phyloP scores from a whole-genome alignment of 257 asterid species.

The Ballota nigra region DNA sequence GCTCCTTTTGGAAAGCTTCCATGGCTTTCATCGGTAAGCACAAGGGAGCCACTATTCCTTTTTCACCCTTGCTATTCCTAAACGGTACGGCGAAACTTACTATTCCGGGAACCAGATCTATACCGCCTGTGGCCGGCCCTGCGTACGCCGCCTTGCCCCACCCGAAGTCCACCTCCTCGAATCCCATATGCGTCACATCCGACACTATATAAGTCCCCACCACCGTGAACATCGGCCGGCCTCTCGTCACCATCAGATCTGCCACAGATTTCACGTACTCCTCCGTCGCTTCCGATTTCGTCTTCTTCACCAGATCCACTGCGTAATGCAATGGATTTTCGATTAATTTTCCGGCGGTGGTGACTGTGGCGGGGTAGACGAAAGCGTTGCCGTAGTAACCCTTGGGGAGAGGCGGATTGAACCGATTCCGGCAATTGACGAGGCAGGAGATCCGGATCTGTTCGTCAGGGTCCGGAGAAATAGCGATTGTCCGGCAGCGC shows the following conservation, averaged over 20 bases:
- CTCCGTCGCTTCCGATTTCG: slow-evolving; percentile 37
- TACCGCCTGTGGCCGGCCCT: slow-evolving; percentile 61
- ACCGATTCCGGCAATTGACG: slow-evolving; percentile 28
- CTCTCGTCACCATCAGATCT: slow-evolving; percentile 42
- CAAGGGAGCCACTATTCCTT: slow-evolving; percentile 52
- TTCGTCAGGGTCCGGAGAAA: slow-evolving; percentile 36
- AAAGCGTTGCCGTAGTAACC: slow-evolving; percentile 49
- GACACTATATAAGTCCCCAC: slow-evolving; percentile 41
- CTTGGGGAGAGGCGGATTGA: slow-evolving; percentile 33
- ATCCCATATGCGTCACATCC: slow-evolving; percentile 46
- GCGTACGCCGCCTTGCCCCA: slow-evolving; percentile 60
- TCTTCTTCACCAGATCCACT: slow-evolving; percentile 35
- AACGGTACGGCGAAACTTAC: slow-evolving; percentile 45
- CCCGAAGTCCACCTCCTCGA: slow-evolving; percentile 49
- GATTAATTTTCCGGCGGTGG: slow-evolving; percentile 28
- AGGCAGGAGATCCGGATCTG: slow-evolving; percentile 35
- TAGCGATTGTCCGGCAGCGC: slow-evolving; percentile 50
- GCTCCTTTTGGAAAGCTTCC: slow-evolving; percentile 48
- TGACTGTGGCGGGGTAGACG: slow-evolving; percentile 32
- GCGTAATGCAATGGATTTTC: slow-evolving; percentile 34
- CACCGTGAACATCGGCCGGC: slow-evolving; percentile 37
- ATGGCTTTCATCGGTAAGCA: slow-evolving; percentile 53
- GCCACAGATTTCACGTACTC: slow-evolving; percentile 49
- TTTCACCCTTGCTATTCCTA: slow-evolving; percentile 47
- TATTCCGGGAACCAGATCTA: slow-evolving; percentile 47